Evolutionary conservation across 164 flowering plant species (phyloP).

Genomic region (Paratinospora sagittata): DNA sequence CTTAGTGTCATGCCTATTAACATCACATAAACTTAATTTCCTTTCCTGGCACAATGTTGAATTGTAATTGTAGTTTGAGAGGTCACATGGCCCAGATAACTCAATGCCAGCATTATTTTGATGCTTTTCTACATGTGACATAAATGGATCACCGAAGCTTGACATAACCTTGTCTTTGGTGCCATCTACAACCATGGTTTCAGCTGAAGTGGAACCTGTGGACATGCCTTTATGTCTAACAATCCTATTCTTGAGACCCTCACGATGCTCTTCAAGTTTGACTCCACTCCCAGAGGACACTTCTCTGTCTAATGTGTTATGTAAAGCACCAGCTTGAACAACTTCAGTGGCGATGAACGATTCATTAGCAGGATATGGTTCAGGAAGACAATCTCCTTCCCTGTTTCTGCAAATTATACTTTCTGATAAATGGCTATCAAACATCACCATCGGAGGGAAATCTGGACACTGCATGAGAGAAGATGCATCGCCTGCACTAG

Average conservation of each 20-base stretch:
- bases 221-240: conserved; percentile 10
- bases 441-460: conserved; percentile 13
- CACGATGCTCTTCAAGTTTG: conserved; percentile 13
- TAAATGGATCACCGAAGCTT: conserved; percentile 14
- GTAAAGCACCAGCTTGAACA: conserved; percentile 14
- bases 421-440: conserved; percentile 32
- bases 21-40: conserved; percentile 9
- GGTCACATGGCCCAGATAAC: neutral
- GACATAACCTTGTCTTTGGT: conserved; percentile 7
- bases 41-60: conserved; percentile 11
- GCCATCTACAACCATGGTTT: conserved; percentile 9
- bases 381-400: conserved; percentile 21
- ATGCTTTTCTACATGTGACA: conserved; percentile 12
- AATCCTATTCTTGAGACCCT: conserved; percentile 12
- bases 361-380: conserved; percentile 16
- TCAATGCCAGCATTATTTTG: conserved; percentile 13
- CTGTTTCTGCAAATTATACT: conserved; percentile 36
- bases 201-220: conserved; percentile 11
- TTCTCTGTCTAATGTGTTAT: conserved; percentile 11
- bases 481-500: conserved; percentile 10
- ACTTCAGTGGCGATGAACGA: conserved; percentile 13
- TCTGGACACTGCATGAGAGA: conserved; percentile 14
- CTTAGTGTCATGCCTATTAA: conserved; percentile 5
- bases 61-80: conserved; percentile 3
- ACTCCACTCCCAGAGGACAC: conserved; percentile 13